phyloP scores from a whole-genome alignment of 2,329 filamentous ascomycete genomes.

The Chalaropsis thielavioides region DNA sequence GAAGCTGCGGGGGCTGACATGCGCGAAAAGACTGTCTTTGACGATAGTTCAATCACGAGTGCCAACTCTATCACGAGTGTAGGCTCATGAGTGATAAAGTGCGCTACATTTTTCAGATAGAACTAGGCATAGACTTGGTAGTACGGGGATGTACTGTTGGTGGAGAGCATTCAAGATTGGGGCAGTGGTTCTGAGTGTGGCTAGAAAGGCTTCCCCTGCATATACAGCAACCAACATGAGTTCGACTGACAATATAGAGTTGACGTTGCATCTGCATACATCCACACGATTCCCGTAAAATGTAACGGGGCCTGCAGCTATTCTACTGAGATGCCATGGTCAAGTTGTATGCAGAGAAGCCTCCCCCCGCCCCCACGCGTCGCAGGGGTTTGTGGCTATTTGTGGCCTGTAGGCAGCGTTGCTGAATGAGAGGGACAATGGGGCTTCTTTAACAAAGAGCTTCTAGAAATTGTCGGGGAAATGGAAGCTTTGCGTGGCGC shows the following conservation, averaged over 20 bases:
- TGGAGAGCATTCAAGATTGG: neutral
- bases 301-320: neutral
- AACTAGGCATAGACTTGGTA: neutral
- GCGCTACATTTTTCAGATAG: neutral
- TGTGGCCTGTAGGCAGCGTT: no score
- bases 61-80: neutral
- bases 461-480: neutral
- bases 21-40: constrained; percentile 2
- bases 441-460: neutral
- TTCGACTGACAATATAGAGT: neutral
- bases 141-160: neutral
- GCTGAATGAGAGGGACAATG: no score
- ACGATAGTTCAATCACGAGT: constrained; percentile 5
- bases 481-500: neutral
- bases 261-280: neutral
- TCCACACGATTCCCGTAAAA: neutral
- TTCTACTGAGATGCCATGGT: neutral
- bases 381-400: neutral
- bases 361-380: neutral
- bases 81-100: neutral
- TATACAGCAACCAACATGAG: neutral
- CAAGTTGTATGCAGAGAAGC: neutral
- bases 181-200: neutral
- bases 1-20: neutral
- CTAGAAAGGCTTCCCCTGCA: neutral